Conservation (phyloP, 768 basidiomycete genomes). For the Chalciporus piperatus region DNA sequence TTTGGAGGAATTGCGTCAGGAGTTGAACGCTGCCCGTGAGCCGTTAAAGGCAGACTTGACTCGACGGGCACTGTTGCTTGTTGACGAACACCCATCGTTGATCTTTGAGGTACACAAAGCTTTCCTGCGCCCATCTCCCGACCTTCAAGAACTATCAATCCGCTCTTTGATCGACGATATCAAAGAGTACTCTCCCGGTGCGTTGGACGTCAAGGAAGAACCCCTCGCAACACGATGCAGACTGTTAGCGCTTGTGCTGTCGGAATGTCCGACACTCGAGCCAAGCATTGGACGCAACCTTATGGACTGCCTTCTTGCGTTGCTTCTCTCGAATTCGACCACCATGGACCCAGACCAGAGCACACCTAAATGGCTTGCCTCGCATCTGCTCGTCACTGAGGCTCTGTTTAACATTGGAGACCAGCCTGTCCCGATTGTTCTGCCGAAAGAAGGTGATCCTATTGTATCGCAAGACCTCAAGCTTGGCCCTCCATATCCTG, state of each 20-base stretch:
- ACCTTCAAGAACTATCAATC: conserved; percentile 64
- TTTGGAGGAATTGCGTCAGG: conserved; percentile 61
- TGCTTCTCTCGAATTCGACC: conserved; percentile 57
- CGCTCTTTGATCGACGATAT: conserved; percentile 76
- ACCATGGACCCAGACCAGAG: conserved; percentile 50
- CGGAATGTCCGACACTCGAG: conserved; percentile 66
- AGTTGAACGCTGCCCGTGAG: conserved; percentile 65
- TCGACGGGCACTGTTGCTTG: conserved; percentile 67
- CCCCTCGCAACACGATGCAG: conserved; percentile 80
- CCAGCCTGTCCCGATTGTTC: conserved; percentile 58
- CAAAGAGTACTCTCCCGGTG: conserved; percentile 59
- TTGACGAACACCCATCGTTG: conserved; percentile 84
- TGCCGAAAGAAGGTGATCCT: conserved; percentile 72
- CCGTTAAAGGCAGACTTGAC: conserved; percentile 63
- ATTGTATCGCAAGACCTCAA: conserved; percentile 49
- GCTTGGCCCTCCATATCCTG: conserved; percentile 58
- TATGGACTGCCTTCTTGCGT: conserved; percentile 65
- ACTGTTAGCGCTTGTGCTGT: conserved; percentile 78
- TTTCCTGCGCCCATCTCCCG: conserved; percentile 63
- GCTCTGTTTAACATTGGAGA: conserved; percentile 75
- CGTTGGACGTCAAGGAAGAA: conserved; percentile 70
- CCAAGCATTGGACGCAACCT: conserved; percentile 53
- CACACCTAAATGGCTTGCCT: conserved; percentile 84
- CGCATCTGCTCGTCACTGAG: conserved; percentile 83
- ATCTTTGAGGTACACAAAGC: conserved; percentile 86